A percentile compares a stretch with the other conserved stretches of the same genome.
phyloP scores from a whole-genome alignment of 1,139 yeast species.

The Maudiozyma humilis region DNA sequence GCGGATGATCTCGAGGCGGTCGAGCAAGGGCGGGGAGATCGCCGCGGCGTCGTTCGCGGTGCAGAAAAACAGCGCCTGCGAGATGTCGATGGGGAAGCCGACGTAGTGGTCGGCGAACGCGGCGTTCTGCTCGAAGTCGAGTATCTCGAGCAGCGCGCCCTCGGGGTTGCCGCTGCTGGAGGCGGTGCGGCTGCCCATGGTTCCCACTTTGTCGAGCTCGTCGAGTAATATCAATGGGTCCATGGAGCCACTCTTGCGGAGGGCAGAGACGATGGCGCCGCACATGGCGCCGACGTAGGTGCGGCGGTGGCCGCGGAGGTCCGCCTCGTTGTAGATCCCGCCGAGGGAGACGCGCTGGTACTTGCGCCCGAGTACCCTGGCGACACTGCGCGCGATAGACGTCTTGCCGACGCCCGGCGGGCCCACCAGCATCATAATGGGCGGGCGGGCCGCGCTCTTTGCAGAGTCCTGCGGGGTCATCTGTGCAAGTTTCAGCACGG shows the following conservation, averaged over 20 bases:
- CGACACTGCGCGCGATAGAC: conserved; percentile 74
- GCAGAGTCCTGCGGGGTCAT: conserved; percentile 1
- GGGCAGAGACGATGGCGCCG: conserved; percentile 81
- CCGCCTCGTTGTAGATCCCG: conserved; percentile 93
- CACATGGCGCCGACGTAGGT: conserved; percentile 96
- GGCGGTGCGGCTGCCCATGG: conserved; percentile 39
- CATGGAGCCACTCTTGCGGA: conserved; percentile 80
- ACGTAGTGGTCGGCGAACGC: conserved; percentile 85
- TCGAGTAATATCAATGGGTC: conserved; percentile 89
- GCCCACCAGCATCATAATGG: conserved; percentile 77
- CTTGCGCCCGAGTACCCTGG: conserved; percentile 75
- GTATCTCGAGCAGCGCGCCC: conserved; percentile 84
- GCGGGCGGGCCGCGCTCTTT: conserved; percentile 34
- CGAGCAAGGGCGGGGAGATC: conserved; percentile 86
- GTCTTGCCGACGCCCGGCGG: conserved; percentile 96
- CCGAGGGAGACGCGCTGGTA: conserved; percentile 92
- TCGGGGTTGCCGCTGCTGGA: conserved; percentile 81
- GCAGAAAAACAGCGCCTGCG: conserved; percentile 91
- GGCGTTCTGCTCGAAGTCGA: conserved; percentile 92
- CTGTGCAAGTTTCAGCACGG: conserved; percentile 52
- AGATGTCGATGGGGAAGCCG: conserved; percentile 87
- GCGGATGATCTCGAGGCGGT: conserved; percentile 94
- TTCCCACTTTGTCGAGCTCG: conserved; percentile 81
- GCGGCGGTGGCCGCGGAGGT: conserved; percentile 93
- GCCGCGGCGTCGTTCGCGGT: conserved; percentile 90